Conservation (phyloP, 306 rosid species). For the Prosopis cineraria region DNA sequence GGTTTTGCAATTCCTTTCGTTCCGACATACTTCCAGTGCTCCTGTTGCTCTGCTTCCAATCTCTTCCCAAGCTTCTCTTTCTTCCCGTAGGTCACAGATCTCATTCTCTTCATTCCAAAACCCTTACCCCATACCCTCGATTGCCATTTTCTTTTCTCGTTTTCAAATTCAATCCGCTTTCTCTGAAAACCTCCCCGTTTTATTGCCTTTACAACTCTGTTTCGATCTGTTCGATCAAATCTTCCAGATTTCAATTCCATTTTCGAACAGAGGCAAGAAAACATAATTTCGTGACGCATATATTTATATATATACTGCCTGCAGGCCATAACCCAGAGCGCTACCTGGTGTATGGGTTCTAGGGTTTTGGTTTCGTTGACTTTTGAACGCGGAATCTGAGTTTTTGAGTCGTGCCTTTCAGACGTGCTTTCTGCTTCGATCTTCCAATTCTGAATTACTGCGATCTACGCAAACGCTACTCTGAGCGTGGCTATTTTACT, state of each 20-base stretch:
- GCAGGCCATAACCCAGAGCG: neutral
- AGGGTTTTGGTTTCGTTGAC: conserved; percentile 25
- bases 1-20: neutral
- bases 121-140: neutral
- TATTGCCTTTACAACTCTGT: neutral
- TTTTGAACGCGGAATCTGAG: neutral
- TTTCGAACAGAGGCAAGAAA: neutral
- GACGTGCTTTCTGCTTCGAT: conserved; percentile 25
- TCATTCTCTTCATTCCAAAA: neutral
- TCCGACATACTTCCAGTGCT: neutral
- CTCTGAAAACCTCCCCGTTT: neutral
- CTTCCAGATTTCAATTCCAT: neutral
- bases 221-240: neutral
- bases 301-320: neutral
- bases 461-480: conserved; percentile 10
- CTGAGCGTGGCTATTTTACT: neutral
- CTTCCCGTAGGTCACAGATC: neutral
- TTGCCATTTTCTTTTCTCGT: neutral
- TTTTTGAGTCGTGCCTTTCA: neutral
- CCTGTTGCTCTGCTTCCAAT: neutral
- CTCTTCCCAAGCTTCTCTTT: neutral
- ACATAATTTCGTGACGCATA: neutral
- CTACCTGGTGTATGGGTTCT: neutral
- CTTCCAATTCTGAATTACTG: conserved; percentile 21
- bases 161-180: neutral